A percentile compares a stretch with the other conserved stretches of the same genome.
phyloP scores from a whole-genome alignment of 768 basidiomycete species.

The Mrakia blollopis region DNA sequence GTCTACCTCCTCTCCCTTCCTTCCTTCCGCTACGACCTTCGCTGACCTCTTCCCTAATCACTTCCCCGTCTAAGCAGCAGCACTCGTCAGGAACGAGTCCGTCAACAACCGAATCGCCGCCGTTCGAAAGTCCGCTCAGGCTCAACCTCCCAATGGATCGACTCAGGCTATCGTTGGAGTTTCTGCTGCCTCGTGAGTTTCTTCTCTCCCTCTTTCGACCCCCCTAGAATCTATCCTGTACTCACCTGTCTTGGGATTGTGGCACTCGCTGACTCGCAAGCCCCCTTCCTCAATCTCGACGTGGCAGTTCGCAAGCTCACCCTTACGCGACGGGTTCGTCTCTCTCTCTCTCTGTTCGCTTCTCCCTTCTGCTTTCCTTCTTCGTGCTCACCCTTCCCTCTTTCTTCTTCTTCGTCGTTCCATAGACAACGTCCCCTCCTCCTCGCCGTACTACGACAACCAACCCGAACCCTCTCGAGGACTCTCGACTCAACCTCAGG shows the following conservation, averaged over 20 bases:
- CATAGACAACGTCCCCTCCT: slow-evolving; percentile 9
- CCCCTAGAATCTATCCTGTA: neutral
- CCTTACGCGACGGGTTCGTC: slow-evolving; percentile 20
- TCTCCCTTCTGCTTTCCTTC: neutral
- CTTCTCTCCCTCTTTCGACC: neutral
- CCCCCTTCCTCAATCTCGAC: slow-evolving; percentile 14
- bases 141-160: slow-evolving; percentile 27
- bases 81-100: slow-evolving; percentile 21
- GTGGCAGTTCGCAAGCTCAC: slow-evolving; percentile 21
- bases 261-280: slow-evolving; percentile 22
- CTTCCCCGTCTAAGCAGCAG: slow-evolving; percentile 10
- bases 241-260: slow-evolving; percentile 8
- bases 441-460: slow-evolving; percentile 31
- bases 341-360: too few relatives aligned
- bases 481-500: slow-evolving; percentile 9
- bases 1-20: neutral
- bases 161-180: slow-evolving; percentile 34
- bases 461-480: slow-evolving; percentile 13
- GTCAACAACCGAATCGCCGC: slow-evolving; percentile 13
- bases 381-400: neutral
- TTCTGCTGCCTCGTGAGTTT: slow-evolving; percentile 29
- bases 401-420: neutral
- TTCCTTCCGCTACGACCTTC: too few relatives aligned
- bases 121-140: slow-evolving; percentile 29
- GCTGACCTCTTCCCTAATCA: neutral